Percentiles rank a stretch among this genome's conserved stretches.
These are phyloP conservation scores for Talaromyces albobiverticillius DNA, from an alignment of 2,329 filamentous ascomycete species.

Conservation along the genomic window DNA sequence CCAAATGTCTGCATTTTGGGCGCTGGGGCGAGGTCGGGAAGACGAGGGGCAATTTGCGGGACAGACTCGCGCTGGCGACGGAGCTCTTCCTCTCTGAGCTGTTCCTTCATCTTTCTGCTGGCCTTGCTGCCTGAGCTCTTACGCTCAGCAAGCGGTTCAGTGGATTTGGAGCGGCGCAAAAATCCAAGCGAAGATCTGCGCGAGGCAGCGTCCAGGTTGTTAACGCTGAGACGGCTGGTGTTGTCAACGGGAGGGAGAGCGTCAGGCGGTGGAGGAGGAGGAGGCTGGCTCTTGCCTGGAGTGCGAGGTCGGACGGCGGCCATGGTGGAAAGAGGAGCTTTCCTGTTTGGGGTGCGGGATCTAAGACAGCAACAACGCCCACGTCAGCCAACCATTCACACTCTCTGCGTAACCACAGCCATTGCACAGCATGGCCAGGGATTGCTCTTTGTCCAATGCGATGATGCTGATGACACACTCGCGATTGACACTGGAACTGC, in stretches of 20 bases:
- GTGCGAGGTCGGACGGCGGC: constrained; percentile 35
- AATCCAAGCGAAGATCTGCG: constrained; percentile 56
- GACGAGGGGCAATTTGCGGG: constrained; percentile 58
- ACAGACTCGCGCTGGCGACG: constrained; percentile 57
- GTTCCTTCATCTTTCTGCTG: constrained; percentile 38
- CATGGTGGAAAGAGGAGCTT: constrained; percentile 28
- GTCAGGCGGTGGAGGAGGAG: constrained; percentile 20
- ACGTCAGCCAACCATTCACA: background rate
- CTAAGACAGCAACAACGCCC: constrained; percentile 10
- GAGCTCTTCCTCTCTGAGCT: constrained; percentile 49
- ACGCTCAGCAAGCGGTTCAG: constrained; percentile 58
- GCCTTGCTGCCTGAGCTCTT: constrained; percentile 34
- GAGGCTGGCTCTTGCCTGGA: constrained; percentile 25
- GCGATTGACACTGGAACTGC: background rate
- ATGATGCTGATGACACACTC: background rate
- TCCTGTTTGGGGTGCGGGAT: constrained; percentile 21
- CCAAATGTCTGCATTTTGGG: constrained; percentile 57
- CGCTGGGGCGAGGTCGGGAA: constrained; percentile 46
- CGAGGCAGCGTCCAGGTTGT: constrained; percentile 22
- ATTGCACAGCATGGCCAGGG: background rate
- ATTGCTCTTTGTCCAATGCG: background rate
- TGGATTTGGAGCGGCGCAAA: constrained; percentile 66
- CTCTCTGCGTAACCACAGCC: background rate
- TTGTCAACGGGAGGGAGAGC: constrained; percentile 1
- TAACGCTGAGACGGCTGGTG: constrained; percentile 2